Evolutionary conservation across 1,284 basidiomycete genomes (phyloP).

Genomic region (Heterobasidion annosum): DNA sequence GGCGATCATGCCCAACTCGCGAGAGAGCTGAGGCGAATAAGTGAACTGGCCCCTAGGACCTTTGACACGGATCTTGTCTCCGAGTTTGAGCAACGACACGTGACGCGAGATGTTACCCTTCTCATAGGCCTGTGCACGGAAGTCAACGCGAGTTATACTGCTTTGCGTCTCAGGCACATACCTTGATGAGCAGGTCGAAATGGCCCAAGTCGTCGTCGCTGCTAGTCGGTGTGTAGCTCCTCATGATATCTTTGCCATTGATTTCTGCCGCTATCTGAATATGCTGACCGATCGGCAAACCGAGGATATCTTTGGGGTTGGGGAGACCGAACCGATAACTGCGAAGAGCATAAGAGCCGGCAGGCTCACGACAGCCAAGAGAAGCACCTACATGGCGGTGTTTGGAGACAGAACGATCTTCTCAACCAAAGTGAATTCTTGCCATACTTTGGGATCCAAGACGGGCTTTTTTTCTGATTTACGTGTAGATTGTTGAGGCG

Average conservation of each 20-base stretch:
- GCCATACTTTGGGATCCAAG: conserved; percentile 71
- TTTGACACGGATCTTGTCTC: conserved; percentile 83
- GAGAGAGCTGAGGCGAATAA: conserved; percentile 62
- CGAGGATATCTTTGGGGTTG: conserved; percentile 65
- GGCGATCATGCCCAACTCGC: conserved; percentile 91
- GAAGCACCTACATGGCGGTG: conserved; percentile 71
- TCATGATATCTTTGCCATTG: conserved; percentile 81
- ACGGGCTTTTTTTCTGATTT: conserved; percentile 49
- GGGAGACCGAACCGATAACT: conserved; percentile 92
- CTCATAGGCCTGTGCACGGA: conserved; percentile 71
- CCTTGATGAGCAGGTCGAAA: conserved; percentile 97
- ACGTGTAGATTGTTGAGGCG: neutral
- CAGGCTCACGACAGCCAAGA: neutral
- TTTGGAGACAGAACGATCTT: conserved; percentile 90
- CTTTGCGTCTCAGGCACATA: conserved; percentile 18
- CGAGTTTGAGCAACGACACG: conserved; percentile 74
- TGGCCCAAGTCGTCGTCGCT: conserved; percentile 87
- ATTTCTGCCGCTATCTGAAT: conserved; percentile 89
- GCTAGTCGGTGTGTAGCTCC: conserved; percentile 94
- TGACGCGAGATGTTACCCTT: conserved; percentile 93
- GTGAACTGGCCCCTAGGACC: conserved; percentile 94
- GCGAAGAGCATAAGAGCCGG: conserved; percentile 8
- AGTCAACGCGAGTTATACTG: conserved; percentile 3
- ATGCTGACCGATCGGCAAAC: conserved; percentile 95
- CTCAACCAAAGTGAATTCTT: conserved; percentile 73